These are phyloP conservation scores for Xylariales sp. DNA, from an alignment of 2,329 filamentous ascomycete species.

Conservation along the genomic window DNA sequence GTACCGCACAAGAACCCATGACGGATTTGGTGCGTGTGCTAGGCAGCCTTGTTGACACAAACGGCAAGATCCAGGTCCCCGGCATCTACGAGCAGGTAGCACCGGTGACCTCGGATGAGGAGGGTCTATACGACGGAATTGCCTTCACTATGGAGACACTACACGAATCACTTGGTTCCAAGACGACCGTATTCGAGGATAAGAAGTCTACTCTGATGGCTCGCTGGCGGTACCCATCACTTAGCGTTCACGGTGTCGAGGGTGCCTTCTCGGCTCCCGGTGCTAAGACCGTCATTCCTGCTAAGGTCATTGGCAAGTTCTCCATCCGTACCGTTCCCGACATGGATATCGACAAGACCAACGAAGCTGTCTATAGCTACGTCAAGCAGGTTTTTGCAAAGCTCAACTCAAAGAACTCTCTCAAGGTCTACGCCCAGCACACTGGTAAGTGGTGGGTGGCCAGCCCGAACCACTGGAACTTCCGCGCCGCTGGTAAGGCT, in stretches of 20 bases:
- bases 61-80: constrained; percentile 94
- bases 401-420: constrained; percentile 89
- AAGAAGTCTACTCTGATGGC: constrained; percentile 96
- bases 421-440: constrained; percentile 86
- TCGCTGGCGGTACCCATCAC: constrained; percentile 92
- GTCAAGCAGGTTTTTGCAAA: constrained; percentile 87
- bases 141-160: constrained; percentile 97
- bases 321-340: constrained; percentile 96
- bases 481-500: constrained; percentile 93
- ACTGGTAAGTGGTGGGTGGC: constrained; percentile 99
- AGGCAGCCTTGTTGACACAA: constrained; percentile 83
- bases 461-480: constrained; percentile 99
- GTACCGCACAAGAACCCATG: constrained; percentile 98
- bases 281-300: constrained; percentile 98
- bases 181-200: constrained; percentile 86
- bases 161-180: constrained; percentile 88
- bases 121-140: constrained; percentile 87
- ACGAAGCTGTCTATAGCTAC: constrained; percentile 84
- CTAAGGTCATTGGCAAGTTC: constrained; percentile 98
- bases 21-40: constrained; percentile 90
- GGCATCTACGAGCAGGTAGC: constrained; percentile 95
- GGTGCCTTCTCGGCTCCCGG: constrained; percentile 93
- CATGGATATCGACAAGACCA: constrained; percentile 94
- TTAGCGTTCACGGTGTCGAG: constrained; percentile 94
- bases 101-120: constrained; percentile 86